Evolutionary conservation across 352 stramenopile species (phyloP), one percentile per base, ranked within the genome.

Genomic region (Pseudoperonospora humuli): DNA sequence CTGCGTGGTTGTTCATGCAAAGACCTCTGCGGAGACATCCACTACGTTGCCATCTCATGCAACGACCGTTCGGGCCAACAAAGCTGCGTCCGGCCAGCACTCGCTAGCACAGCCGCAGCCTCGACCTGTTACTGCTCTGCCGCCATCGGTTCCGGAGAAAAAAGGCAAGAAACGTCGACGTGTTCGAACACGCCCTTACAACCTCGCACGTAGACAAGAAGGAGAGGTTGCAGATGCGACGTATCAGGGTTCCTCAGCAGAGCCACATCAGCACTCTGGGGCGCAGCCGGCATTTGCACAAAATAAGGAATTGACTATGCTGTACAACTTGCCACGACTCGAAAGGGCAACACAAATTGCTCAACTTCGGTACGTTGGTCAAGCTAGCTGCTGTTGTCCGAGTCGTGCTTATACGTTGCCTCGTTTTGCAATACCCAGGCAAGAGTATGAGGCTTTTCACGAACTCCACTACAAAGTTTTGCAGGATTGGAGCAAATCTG

Each of bases 1-100:
- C 11, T 86, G 73, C 37, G 45, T 84, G 17, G 60, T 76, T 34
- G 49, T 85, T 17, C 79, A 77, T 37, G 55, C 72, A 1, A 67
- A 57, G 29, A 20, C 51, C 4, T 50, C 19, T 13, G 4, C 14
- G n/a, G 50, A 50, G 20, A 29, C 20, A 6, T 50, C 57, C 42
- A 19, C 35, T 47, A 15, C 43, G 19, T 25, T 41, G 14, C 44
- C 34, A 36, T 55, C 31, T 45, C 61, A 37, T 57, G 59, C 36
- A 35, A 57, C 24, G 39, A 67, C 32, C 26, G 67, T 34, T 42
- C 61, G 11, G 26, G 56, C 29, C 65, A 56, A 62, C 40, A 44
- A 57, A 55, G 42, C 15, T 61, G 46, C 15, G 37, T 35, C 7
- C 62, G 39, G 1, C 20, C 39, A 17, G 36, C 19, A 24, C 4